A percentile compares a stretch with the other conserved stretches of the same genome.
Conservation (phyloP, 225 moss, liverwort and hornwort species). For the Lunularia cruciata region DNA sequence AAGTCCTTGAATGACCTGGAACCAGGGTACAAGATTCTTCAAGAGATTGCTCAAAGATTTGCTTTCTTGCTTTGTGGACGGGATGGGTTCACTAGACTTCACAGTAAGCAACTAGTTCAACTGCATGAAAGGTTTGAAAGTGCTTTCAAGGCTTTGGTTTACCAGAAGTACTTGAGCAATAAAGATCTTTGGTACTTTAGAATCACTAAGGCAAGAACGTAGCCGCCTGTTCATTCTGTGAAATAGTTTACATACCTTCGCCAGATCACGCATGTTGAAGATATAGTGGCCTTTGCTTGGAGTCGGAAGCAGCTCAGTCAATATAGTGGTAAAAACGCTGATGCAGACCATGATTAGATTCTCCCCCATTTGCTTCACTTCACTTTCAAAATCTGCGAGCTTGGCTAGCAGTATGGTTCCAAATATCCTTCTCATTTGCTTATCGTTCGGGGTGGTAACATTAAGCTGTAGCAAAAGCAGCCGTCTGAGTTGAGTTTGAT, state of each 20-base stretch:
- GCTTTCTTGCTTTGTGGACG: too few species aligned
- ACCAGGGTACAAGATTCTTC: too few species aligned
- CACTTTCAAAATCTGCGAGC: conserved; percentile 70
- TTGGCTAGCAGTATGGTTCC: conserved; percentile 68
- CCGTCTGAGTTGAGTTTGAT: background rate
- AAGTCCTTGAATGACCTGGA: conserved; percentile 78
- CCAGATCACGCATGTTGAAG: conserved; percentile 81
- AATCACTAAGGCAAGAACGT: too few species aligned
- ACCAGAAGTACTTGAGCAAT: too few species aligned
- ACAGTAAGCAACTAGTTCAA: too few species aligned
- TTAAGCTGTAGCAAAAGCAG: conserved; percentile 42
- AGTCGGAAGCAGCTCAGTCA: conserved; percentile 60
- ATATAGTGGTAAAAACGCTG: conserved; percentile 56
- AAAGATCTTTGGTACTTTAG: too few species aligned
- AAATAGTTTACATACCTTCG: conserved; percentile 46
- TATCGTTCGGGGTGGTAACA: conserved; percentile 69
- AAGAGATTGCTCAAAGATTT: too few species aligned
- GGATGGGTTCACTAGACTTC: too few species aligned
- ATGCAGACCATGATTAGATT: conserved; percentile 60
- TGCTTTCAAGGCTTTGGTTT: too few species aligned
- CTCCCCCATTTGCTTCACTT: conserved; percentile 68
- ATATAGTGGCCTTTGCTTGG: conserved; percentile 82
- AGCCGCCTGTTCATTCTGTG: too few species aligned
- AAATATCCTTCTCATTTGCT: conserved; percentile 80
- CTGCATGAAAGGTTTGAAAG: too few species aligned